phyloP scores from a whole-genome alignment of 169 alveolate species.

The Cyclospora cayetanensis region DNA sequence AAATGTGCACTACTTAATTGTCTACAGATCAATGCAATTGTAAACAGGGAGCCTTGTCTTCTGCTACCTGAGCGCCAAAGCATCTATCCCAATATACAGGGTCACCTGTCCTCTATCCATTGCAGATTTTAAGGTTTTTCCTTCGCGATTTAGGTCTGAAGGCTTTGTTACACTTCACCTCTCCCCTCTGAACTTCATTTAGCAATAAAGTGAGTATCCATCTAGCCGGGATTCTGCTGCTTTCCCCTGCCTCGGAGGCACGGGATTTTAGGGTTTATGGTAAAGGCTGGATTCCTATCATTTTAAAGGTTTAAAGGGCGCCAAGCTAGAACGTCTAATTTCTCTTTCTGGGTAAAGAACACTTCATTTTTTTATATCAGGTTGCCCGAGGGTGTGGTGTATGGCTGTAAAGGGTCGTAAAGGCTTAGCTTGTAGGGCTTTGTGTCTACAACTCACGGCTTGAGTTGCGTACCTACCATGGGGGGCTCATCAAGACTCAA shows the following conservation, averaged over 20 bases:
- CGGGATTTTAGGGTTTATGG: background rate
- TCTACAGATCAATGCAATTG: too few species aligned
- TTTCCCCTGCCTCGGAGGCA: background rate
- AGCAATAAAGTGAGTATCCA: background rate
- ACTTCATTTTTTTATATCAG: background rate
- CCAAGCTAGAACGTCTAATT: background rate
- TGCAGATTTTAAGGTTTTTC: background rate
- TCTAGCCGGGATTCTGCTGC: background rate
- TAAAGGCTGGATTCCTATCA: background rate
- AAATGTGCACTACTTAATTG: too few species aligned
- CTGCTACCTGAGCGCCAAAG: background rate
- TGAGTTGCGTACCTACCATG: background rate
- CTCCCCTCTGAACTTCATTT: background rate
- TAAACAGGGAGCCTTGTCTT: too few species aligned
- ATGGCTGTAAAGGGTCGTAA: background rate
- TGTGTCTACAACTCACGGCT: background rate
- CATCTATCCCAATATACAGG: background rate
- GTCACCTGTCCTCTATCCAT: background rate
- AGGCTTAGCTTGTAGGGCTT: background rate
- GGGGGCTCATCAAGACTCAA: background rate
- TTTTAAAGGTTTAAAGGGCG: conserved; percentile 1
- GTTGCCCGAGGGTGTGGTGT: background rate
- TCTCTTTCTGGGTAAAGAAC: background rate
- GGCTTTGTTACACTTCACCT: background rate
- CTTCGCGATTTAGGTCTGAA: background rate